phyloP scores from a whole-genome alignment of 306 rosid genomes.

The Carpinus fangiana region DNA sequence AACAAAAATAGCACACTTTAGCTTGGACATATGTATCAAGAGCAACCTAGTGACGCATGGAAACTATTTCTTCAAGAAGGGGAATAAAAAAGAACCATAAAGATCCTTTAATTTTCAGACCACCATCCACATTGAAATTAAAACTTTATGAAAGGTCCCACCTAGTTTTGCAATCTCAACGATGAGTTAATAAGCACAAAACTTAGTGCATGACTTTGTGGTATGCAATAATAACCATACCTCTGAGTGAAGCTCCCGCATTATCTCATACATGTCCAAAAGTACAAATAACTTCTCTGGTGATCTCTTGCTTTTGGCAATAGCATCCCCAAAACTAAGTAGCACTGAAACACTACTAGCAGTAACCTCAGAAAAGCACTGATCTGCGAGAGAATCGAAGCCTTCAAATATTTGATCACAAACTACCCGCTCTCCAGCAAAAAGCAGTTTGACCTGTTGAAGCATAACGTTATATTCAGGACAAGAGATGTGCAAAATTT shows the following conservation, averaged over 20 bases:
- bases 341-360: constrained; percentile 79
- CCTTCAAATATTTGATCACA: constrained; percentile 90
- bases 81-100: neutral
- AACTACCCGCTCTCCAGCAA: constrained; percentile 93
- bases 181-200: neutral
- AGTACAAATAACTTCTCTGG: constrained; percentile 96
- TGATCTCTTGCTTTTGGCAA: constrained; percentile 93
- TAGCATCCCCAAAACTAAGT: constrained; percentile 95
- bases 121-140: neutral
- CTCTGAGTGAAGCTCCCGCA: constrained; percentile 97
- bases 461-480: constrained; percentile 27
- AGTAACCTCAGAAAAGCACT: constrained; percentile 94
- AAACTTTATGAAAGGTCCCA: neutral
- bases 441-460: constrained; percentile 82
- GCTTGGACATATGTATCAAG: neutral
- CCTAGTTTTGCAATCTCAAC: neutral
- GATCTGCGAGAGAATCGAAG: constrained; percentile 80
- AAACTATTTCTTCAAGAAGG: neutral
- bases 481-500: neutral
- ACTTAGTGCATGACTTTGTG: neutral
- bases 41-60: neutral
- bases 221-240: constrained; percentile 32
- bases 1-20: neutral
- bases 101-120: neutral
- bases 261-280: constrained; percentile 96